phyloP scores from a whole-genome alignment of 2,329 filamentous ascomycete species.

The Diaporthe velutina region DNA sequence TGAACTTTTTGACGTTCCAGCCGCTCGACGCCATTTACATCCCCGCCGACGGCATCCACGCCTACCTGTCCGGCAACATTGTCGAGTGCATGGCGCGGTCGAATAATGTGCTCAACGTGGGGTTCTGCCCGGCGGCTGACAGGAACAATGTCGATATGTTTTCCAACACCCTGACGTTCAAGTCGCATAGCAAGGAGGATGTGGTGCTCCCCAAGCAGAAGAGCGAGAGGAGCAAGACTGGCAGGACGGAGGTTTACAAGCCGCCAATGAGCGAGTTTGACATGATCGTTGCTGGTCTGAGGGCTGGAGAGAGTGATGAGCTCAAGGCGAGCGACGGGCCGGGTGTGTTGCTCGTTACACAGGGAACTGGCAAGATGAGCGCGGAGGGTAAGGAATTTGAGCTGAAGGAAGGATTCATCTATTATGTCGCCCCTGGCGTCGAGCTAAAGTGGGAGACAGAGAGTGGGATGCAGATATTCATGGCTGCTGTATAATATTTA shows the following conservation, averaged over 20 bases:
- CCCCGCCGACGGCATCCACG: conserved; percentile 80
- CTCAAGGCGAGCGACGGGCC: conserved; percentile 70
- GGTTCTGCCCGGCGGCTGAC: conserved; percentile 78
- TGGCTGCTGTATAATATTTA: conserved; percentile 44
- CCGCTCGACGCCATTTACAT: conserved; percentile 78
- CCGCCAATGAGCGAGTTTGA: conserved; percentile 81
- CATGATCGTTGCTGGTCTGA: conserved; percentile 72
- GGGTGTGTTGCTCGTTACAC: conserved; percentile 72
- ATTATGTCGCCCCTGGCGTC: conserved; percentile 72
- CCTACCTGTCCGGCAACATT: conserved; percentile 79
- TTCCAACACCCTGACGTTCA: conserved; percentile 72
- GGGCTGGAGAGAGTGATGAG: conserved; percentile 68
- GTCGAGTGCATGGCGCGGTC: conserved; percentile 84
- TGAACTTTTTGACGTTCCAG: conserved; percentile 79
- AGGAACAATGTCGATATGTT: conserved; percentile 76
- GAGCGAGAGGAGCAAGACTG: conserved; percentile 65
- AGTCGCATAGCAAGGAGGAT: conserved; percentile 69
- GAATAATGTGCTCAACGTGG: conserved; percentile 81
- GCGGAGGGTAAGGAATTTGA: conserved; percentile 65
- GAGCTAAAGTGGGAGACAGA: conserved; percentile 49
- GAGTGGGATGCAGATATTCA: conserved; percentile 52
- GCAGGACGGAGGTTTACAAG: conserved; percentile 73
- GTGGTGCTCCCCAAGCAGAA: conserved; percentile 64
- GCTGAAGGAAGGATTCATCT: conserved; percentile 73
- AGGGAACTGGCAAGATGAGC: conserved; percentile 69